These are phyloP conservation scores for Stachybotrys elegans DNA, from an alignment of 2,329 filamentous ascomycete genomes.

Conservation along the genomic window DNA sequence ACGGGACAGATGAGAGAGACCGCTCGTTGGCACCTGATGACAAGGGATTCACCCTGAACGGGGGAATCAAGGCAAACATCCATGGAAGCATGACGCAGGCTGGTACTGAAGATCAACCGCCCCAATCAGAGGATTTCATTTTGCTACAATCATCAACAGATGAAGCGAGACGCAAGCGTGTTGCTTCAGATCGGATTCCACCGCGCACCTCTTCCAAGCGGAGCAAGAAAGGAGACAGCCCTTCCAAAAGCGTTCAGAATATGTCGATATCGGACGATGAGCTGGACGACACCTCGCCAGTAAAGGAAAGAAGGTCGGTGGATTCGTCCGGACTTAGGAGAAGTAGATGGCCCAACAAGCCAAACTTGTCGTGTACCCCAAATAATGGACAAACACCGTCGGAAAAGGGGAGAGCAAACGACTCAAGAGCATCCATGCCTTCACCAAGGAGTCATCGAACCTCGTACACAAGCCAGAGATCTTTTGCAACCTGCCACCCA, in stretches of 20 bases:
- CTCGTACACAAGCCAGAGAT: not conserved
- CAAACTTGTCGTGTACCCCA: not conserved
- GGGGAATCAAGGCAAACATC: too few species aligned
- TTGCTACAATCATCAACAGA: too few species aligned
- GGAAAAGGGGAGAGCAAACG: not conserved
- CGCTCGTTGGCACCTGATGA: too few species aligned
- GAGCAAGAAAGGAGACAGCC: not conserved
- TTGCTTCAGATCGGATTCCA: slow-evolving; percentile 18
- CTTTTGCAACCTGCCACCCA: too few species aligned
- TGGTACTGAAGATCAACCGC: too few species aligned
- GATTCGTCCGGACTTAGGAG: not conserved
- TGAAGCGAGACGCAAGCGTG: slow-evolving; percentile 7
- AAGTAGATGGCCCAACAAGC: not conserved
- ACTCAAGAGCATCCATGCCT: not conserved
- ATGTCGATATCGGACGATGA: too few species aligned
- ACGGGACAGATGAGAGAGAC: too few species aligned
- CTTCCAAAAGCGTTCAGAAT: too few species aligned
- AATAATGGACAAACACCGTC: not conserved
- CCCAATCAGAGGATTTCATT: too few species aligned
- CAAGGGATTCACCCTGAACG: too few species aligned
- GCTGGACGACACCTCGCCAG: too few species aligned
- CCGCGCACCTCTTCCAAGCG: slow-evolving; percentile 22
- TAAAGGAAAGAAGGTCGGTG: not conserved
- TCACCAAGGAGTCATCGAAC: not conserved
- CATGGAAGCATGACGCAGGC: not conserved